phyloP scores from a whole-genome alignment of 495 filamentous ascomycete genomes.

The Neurospora cerealis region DNA sequence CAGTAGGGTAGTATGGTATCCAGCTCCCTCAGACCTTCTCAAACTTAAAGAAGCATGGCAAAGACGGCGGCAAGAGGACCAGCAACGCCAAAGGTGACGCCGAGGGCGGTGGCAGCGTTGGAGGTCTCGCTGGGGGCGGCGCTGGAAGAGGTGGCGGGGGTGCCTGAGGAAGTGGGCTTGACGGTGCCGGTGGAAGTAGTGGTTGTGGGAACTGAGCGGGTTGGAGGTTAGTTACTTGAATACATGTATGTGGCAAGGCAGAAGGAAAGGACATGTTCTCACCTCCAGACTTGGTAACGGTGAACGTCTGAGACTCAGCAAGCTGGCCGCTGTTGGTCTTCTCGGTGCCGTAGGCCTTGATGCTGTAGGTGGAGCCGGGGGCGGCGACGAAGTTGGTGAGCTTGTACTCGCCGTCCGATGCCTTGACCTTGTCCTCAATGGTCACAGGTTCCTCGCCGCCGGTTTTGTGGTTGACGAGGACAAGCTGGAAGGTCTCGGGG shows the following conservation, averaged over 20 bases:
- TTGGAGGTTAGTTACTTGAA: background rate
- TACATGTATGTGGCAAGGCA: background rate
- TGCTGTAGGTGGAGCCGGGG: conserved; percentile 10
- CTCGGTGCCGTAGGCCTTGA: conserved; percentile 10
- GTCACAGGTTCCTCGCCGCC: background rate
- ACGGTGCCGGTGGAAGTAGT: background rate
- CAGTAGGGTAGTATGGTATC: background rate
- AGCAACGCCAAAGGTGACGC: conserved; percentile 8
- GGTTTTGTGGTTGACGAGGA: conserved; percentile 11
- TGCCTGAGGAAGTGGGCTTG: background rate
- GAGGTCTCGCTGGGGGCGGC: background rate
- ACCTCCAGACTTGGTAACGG: conserved; percentile 17
- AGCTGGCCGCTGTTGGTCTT: conserved; percentile 7
- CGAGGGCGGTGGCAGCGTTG: conserved; percentile 3
- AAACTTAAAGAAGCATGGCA: conserved; percentile 5
- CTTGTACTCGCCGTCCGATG: conserved; percentile 5
- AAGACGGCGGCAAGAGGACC: conserved; percentile 8
- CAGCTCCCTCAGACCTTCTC: background rate
- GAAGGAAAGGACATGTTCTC: background rate
- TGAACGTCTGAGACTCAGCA: conserved; percentile 12
- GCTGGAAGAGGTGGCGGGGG: background rate
- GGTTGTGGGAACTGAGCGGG: conserved; percentile 5
- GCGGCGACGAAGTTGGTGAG: conserved; percentile 11
- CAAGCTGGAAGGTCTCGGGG: conserved; percentile 9
- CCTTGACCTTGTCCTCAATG: conserved; percentile 9